phyloP scores from a whole-genome alignment of 306 rosid genomes.

The Acacia crassicarpa region DNA sequence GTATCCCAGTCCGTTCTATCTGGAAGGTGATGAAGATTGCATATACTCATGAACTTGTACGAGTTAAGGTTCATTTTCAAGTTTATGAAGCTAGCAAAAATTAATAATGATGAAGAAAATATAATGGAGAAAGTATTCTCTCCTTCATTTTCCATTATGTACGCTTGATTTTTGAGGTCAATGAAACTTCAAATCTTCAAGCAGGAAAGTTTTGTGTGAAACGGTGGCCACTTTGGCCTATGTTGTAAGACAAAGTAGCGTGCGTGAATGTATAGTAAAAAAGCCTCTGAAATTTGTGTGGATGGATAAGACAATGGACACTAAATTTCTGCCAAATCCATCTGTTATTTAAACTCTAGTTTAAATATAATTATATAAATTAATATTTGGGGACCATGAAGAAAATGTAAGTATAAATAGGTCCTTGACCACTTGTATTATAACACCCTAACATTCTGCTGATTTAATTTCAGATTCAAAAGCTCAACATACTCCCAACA shows the following conservation, averaged over 20 bases:
- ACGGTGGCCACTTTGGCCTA: not conserved
- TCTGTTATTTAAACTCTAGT: no score
- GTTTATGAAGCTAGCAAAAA: not conserved
- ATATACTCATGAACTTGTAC: not conserved
- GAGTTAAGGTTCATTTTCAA: not conserved
- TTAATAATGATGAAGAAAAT: not conserved
- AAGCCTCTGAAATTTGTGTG: no score
- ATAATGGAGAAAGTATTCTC: not conserved
- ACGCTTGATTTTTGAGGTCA: not conserved
- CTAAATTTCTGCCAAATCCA: no score
- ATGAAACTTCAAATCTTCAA: not conserved
- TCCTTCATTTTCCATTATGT: not conserved
- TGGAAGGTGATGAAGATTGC: not conserved
- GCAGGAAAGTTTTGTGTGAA: not conserved
- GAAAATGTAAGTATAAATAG: no score
- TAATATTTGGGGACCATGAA: no score
- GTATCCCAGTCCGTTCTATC: not conserved
- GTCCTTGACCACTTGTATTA: no score
- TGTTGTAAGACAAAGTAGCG: not conserved
- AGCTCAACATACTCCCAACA: no score
- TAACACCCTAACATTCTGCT: no score
- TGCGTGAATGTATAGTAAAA: not conserved
- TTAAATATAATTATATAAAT: no score
- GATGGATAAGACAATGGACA: no score
- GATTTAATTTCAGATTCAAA: no score